Conservation (phyloP, 177 flowering plant genomes). For the Vitis hybrid region DNA sequence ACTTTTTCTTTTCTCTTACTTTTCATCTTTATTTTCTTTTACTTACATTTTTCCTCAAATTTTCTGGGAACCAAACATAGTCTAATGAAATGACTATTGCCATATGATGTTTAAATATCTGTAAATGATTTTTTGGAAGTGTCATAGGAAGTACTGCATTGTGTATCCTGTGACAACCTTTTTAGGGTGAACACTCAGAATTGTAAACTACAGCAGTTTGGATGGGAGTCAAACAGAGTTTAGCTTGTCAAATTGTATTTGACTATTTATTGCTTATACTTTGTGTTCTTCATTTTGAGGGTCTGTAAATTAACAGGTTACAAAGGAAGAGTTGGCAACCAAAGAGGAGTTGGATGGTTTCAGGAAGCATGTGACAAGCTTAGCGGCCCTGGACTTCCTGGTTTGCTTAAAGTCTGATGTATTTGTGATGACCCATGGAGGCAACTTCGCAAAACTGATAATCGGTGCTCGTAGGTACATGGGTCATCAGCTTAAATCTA, state of each 20-base stretch:
- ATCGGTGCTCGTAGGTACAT: conserved; percentile 90
- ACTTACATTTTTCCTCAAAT: no score
- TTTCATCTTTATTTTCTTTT: no score
- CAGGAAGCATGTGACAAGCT: conserved; percentile 91
- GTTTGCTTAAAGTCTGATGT: conserved; percentile 97
- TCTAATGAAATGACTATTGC: neutral
- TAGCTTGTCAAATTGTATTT: neutral
- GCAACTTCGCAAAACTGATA: conserved; percentile 92
- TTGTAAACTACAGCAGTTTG: neutral
- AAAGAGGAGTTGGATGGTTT: conserved; percentile 79
- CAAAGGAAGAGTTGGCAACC: conserved; percentile 85
- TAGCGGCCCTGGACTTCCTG: conserved; percentile 94
- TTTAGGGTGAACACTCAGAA: no score
- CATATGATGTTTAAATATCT: neutral
- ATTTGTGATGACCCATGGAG: conserved; percentile 98
- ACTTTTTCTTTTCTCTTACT: no score
- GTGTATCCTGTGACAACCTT: neutral
- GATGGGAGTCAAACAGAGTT: neutral
- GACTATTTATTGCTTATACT: no score
- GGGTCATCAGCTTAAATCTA: conserved; percentile 91
- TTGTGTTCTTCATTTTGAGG: no score
- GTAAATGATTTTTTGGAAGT: neutral
- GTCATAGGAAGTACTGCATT: neutral
- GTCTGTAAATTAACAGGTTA: conserved; percentile 47
- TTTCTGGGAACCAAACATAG: no score